These are phyloP conservation scores for Irineochytrium annulatum DNA, from an alignment of 192 early-diverging fungal species.

Conservation along the genomic window DNA sequence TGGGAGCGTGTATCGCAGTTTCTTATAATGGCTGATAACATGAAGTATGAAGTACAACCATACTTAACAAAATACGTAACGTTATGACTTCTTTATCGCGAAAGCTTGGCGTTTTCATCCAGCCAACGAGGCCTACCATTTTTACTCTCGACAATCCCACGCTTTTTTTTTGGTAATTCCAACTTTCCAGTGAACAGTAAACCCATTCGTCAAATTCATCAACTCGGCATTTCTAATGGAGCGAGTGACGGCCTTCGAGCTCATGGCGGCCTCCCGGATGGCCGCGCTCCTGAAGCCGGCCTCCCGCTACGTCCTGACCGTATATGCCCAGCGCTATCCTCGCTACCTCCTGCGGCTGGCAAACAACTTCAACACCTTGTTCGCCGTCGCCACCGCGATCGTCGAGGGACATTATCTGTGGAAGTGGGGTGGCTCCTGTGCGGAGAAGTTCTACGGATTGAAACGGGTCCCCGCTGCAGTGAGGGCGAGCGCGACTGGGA, in stretches of 20 bases:
- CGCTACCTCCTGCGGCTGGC: conserved; percentile 70
- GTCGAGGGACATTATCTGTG: conserved; percentile 81
- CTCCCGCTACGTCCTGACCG: conserved; percentile 74
- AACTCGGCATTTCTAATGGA: too few species aligned
- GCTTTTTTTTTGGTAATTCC: too few species aligned
- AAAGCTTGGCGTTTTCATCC: too few species aligned
- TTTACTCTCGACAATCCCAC: too few species aligned
- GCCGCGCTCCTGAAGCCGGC: conserved; percentile 79
- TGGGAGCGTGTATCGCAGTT: too few species aligned
- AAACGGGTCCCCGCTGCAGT: conserved; percentile 57
- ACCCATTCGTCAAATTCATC: too few species aligned
- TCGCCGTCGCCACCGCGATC: conserved; percentile 70
- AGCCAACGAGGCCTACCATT: too few species aligned
- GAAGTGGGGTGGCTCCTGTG: conserved; percentile 68
- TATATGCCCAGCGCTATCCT: conserved; percentile 88
- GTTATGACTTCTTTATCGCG: too few species aligned
- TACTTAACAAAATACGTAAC: too few species aligned
- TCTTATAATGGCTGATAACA: too few species aligned
- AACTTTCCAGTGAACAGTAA: too few species aligned
- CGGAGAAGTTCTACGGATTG: conserved; percentile 88
- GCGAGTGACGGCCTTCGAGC: conserved; percentile 88
- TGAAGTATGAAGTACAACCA: too few species aligned
- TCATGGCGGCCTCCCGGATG: conserved; percentile 81
- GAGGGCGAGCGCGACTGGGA: neutral
- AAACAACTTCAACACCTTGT: conserved; percentile 77